A percentile compares a stretch with the other conserved stretches of the same genome.
These are phyloP conservation scores for Clonostachys rhizophaga DNA, from an alignment of 2,329 filamentous ascomycete genomes.

Conservation along the genomic window DNA sequence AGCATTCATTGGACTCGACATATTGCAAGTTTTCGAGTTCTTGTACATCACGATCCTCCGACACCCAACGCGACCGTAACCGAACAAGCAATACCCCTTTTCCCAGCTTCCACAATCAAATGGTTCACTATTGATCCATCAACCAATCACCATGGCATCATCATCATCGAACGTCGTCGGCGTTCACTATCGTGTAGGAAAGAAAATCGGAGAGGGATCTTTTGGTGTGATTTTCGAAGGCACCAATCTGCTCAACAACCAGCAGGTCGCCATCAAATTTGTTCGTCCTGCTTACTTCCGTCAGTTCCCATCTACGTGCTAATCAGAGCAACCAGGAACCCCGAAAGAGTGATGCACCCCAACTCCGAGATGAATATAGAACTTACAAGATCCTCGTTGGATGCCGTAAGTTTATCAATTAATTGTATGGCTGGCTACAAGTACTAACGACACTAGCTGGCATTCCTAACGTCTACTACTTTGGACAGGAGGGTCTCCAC, in stretches of 20 bases:
- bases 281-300: slow-evolving; percentile 46
- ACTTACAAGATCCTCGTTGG: slow-evolving; percentile 99
- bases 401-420: slow-evolving; percentile 68
- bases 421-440: neutral
- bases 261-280: slow-evolving; percentile 99
- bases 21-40: no score
- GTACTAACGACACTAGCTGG: slow-evolving; percentile 59
- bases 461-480: slow-evolving; percentile 99
- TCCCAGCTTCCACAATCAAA: slow-evolving; percentile 11
- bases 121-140: slow-evolving; percentile 13
- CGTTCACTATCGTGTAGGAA: slow-evolving; percentile 97
- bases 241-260: slow-evolving; percentile 97
- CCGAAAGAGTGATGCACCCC: slow-evolving; percentile 95
- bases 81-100: neutral
- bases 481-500: slow-evolving; percentile 95
- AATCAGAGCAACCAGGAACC: slow-evolving; percentile 67
- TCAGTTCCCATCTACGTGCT: slow-evolving; percentile 1
- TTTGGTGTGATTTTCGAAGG: slow-evolving; percentile 99
- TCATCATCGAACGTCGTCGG: slow-evolving; percentile 96
- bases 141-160: slow-evolving; percentile 62
- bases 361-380: slow-evolving; percentile 95
- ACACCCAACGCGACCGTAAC: no score
- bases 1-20: no score
- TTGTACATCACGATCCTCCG: no score
- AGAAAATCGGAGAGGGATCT: slow-evolving; percentile 98